Conservation (phyloP, 768 basidiomycete species). For the Daedaleopsis sinensis region DNA sequence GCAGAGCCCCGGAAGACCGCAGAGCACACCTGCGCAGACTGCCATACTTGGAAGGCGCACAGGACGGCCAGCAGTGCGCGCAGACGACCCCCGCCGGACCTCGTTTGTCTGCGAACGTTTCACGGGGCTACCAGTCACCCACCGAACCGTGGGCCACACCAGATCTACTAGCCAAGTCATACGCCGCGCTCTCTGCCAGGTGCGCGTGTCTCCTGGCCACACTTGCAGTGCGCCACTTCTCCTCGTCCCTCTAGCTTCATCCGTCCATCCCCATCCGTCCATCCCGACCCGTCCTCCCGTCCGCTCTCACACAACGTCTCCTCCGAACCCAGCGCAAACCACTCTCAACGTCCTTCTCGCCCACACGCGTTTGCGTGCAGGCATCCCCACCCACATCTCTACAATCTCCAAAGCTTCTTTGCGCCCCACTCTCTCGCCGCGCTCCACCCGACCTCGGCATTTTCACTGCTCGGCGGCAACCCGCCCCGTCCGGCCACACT, state of each 20-base stretch:
- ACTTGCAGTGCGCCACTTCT: not conserved
- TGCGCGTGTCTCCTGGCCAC: not conserved
- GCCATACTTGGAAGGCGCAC: not conserved
- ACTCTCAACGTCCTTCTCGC: not conserved
- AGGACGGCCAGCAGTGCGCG: not conserved
- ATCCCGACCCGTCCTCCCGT: slow-evolving; percentile 5
- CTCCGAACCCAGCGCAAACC: not conserved
- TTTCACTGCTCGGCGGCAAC: slow-evolving; percentile 6
- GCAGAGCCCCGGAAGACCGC: no score
- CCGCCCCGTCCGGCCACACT: slow-evolving; percentile 2
- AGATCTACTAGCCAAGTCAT: no score
- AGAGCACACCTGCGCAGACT: no score
- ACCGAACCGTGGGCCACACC: no score
- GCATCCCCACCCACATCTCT: not conserved
- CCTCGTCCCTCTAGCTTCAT: slow-evolving; percentile 10
- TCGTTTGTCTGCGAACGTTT: no score
- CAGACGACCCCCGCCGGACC: no score
- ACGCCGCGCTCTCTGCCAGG: no score
- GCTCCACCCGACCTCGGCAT: slow-evolving; percentile 20
- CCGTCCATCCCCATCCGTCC: slow-evolving; percentile 8
- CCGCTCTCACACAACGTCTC: slow-evolving; percentile 5
- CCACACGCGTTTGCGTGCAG: slow-evolving; percentile 12
- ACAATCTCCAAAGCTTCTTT: not conserved
- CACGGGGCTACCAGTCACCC: no score
- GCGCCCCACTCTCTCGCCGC: not conserved